Evolutionary conservation across 164 flowering plant species (phyloP).

Genomic region (Aristolochia californica): DNA sequence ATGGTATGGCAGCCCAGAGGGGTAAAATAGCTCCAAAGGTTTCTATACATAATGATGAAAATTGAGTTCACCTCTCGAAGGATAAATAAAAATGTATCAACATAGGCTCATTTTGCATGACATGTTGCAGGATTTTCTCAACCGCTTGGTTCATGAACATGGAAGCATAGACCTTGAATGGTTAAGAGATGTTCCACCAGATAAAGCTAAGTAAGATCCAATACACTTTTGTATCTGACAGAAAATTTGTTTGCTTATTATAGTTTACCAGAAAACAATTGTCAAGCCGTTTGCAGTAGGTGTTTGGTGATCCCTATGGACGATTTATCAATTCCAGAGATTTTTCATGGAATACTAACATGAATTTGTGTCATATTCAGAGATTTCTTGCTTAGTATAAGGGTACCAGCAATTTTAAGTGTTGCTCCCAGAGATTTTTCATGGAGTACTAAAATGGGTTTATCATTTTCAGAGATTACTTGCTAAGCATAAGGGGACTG

Average conservation of each 20-base stretch:
- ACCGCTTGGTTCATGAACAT: slow-evolving; percentile 71
- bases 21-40: too few relatives aligned
- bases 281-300: background rate
- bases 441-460: background rate
- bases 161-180: slow-evolving; percentile 93
- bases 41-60: too few relatives aligned
- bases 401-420: slow-evolving; percentile 82
- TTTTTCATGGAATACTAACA: too few relatives aligned
- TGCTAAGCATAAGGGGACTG: slow-evolving; percentile 76
- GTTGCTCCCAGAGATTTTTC: slow-evolving; percentile 22
- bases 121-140: slow-evolving; percentile 66
- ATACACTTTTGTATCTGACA: background rate
- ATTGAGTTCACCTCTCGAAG: too few relatives aligned
- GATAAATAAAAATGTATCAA: too few relatives aligned
- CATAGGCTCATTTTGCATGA: background rate
- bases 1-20: too few relatives aligned
- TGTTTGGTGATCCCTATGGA: background rate
- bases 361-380: background rate
- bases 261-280: background rate
- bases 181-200: slow-evolving; percentile 91
- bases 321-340: background rate
- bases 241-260: background rate
- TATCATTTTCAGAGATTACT: slow-evolving; percentile 46
- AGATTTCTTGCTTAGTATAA: slow-evolving; percentile 63
- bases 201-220: slow-evolving; percentile 83